phyloP scores from a whole-genome alignment of 768 basidiomycete genomes.

The Mycena floridula region DNA sequence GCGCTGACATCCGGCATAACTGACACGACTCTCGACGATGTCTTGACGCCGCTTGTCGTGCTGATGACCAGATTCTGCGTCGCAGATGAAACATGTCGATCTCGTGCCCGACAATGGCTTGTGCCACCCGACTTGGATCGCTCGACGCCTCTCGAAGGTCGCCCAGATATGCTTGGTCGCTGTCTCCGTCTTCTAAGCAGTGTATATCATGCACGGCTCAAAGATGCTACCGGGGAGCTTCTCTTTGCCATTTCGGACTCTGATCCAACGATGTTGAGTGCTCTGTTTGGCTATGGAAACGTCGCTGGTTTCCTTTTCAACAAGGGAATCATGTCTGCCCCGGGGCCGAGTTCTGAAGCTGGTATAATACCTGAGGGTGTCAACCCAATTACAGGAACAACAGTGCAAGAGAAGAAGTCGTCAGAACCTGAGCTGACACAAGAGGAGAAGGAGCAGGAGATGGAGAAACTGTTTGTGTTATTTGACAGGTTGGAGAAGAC shows the following conservation, averaged over 20 bases:
- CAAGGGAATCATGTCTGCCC: constrained; percentile 74
- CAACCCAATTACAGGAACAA: constrained; percentile 86
- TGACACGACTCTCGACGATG: constrained; percentile 67
- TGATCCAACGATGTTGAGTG: constrained; percentile 71
- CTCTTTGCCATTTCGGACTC: constrained; percentile 78
- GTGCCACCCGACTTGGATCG: constrained; percentile 81
- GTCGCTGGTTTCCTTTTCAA: constrained; percentile 92
- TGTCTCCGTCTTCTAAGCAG: constrained; percentile 71
- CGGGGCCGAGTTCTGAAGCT: constrained; percentile 29
- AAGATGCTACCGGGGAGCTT: constrained; percentile 81
- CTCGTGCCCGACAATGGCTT: constrained; percentile 58
- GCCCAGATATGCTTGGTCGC: constrained; percentile 70
- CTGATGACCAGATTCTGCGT: constrained; percentile 67
- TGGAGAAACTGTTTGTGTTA: constrained; percentile 85
- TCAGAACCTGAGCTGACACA: constrained; percentile 71
- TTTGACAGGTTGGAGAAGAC: constrained; percentile 85
- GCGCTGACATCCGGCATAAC: constrained; percentile 7
- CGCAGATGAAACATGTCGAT: constrained; percentile 53
- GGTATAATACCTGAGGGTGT: constrained; percentile 31
- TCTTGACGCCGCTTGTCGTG: constrained; percentile 69
- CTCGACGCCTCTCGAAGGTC: constrained; percentile 63
- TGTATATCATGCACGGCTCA: constrained; percentile 67
- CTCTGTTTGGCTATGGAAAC: constrained; percentile 89
- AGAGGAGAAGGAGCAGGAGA: constrained; percentile 92
- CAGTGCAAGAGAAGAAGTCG: constrained; percentile 25